Percentiles rank a stretch among this genome's conserved stretches.
phyloP scores from a whole-genome alignment of 2,329 filamentous ascomycete species.

The Ceratocystis lukuohia region DNA sequence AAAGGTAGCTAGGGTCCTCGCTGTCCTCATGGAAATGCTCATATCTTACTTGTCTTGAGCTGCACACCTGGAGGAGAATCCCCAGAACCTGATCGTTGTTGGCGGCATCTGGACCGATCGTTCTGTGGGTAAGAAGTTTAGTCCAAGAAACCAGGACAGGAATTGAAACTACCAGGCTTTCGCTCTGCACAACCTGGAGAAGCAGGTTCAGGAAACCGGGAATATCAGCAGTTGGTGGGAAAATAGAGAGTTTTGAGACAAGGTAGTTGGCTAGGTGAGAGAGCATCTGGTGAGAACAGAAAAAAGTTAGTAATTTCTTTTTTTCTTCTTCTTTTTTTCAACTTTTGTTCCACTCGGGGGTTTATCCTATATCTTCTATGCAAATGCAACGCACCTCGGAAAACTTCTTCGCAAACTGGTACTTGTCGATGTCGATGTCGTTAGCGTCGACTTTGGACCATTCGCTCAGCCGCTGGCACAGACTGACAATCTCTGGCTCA shows the following conservation, averaged over 20 bases:
- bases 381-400: conserved; percentile 53
- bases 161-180: conserved; percentile 85
- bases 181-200: conserved; percentile 63
- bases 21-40: conserved; percentile 74
- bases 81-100: conserved; percentile 51
- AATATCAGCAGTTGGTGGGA: conserved; percentile 52
- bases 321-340: no score
- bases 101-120: conserved; percentile 51
- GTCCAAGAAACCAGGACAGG: conserved; percentile 85
- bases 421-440: conserved; percentile 82
- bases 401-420: conserved; percentile 83
- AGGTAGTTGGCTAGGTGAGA: conserved; percentile 76
- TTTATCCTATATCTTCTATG: not conserved
- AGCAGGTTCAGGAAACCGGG: conserved; percentile 67
- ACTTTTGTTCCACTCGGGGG: not conserved
- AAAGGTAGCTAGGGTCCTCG: conserved; percentile 63
- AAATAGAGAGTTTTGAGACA: conserved; percentile 56
- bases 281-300: conserved; percentile 46
- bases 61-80: conserved; percentile 68
- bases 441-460: conserved; percentile 69
- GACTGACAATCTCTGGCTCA: conserved; percentile 51
- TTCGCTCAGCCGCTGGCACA: conserved; percentile 61
- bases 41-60: conserved; percentile 70
- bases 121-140: conserved; percentile 58
- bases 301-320: conserved; percentile 4